Evolutionary conservation across 768 basidiomycete genomes (phyloP).

Genomic region (Mycena olivaceomarginata): DNA sequence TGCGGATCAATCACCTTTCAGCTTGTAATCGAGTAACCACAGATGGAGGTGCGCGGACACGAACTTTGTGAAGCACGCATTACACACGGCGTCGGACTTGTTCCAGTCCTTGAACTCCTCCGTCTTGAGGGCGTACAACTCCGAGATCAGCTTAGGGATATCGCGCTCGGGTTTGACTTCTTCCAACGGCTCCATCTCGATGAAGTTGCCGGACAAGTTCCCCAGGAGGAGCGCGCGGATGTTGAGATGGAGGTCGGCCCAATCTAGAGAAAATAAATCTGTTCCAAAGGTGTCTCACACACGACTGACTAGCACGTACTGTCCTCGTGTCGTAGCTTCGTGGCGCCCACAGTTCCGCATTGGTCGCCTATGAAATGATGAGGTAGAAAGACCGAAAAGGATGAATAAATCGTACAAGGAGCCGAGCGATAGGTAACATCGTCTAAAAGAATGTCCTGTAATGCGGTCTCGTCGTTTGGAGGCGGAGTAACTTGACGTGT

Average conservation of each 20-base stretch:
- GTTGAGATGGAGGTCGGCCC: constrained; percentile 5
- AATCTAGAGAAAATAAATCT: constrained; percentile 4
- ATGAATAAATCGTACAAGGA: constrained; percentile 7
- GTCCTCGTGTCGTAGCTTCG: constrained; percentile 2
- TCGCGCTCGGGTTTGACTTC: not conserved
- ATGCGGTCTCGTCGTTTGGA: not conserved
- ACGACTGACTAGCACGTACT: not conserved
- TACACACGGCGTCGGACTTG: constrained; percentile 55
- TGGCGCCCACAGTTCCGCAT: not conserved
- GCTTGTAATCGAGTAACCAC: constrained; percentile 50
- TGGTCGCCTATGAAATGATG: not conserved
- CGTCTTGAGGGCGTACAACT: constrained; percentile 1
- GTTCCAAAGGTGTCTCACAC: not conserved
- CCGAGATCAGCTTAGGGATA: constrained; percentile 7
- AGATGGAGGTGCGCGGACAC: constrained; percentile 51
- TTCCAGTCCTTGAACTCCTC: constrained; percentile 46
- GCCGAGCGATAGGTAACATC: not conserved
- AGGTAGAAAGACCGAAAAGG: not conserved
- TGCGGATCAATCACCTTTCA: constrained; percentile 37
- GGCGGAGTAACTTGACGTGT: not conserved
- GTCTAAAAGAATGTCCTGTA: not conserved
- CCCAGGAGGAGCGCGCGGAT: constrained; percentile 16
- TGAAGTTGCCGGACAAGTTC: constrained; percentile 2
- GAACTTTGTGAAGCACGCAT: constrained; percentile 51
- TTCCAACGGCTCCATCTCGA: constrained; percentile 15